phyloP scores from a whole-genome alignment of 345 rosid genomes.

The Barbarea vulgaris region DNA sequence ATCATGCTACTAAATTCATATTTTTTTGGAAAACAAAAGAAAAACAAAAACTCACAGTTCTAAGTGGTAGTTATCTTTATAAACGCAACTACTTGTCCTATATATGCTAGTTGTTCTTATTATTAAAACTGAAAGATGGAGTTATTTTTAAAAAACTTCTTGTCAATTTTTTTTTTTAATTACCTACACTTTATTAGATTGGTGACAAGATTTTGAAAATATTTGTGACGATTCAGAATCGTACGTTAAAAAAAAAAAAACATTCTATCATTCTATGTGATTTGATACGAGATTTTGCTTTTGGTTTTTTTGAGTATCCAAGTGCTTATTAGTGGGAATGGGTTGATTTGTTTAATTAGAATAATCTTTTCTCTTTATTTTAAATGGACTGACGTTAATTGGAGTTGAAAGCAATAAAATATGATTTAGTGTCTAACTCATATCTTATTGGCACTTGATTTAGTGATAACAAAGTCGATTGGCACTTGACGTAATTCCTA shows the following conservation, averaged over 20 bases:
- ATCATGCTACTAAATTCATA: not conserved
- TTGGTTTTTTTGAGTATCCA: not conserved
- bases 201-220: not conserved
- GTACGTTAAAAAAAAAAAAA: too few relatives aligned
- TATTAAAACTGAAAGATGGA: not conserved
- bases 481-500: constrained; percentile 32
- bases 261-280: not conserved
- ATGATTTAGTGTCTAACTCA: not conserved
- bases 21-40: not conserved
- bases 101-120: not conserved
- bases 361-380: not conserved
- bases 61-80: not conserved
- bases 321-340: not conserved
- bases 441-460: not conserved
- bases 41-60: not conserved
- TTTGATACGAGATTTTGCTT: not conserved
- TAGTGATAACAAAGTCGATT: not conserved
- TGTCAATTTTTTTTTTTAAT: too few relatives aligned
- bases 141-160: too few relatives aligned
- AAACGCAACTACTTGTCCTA: not conserved
- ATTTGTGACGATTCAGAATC: not conserved
- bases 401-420: constrained; percentile 27
- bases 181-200: not conserved
- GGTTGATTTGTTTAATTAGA: not conserved
- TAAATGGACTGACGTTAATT: constrained; percentile 24